Evolutionary conservation across 208 protist genomes (phyloP).

Genomic region (Acanthamoeba quina): DNA sequence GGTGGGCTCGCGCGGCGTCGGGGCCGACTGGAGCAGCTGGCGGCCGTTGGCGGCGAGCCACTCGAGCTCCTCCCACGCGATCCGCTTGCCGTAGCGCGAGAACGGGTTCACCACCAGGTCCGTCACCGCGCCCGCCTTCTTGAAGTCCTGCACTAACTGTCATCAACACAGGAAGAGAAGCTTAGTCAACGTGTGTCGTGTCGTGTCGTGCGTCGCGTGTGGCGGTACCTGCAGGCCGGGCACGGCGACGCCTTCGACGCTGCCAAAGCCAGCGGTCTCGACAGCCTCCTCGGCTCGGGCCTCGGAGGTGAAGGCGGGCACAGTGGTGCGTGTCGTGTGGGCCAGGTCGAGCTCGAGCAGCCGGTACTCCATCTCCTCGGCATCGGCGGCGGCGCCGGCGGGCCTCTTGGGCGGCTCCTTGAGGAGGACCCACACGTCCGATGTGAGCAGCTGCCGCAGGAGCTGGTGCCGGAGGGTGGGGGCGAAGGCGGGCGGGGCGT

Average conservation of each 20-base stretch:
- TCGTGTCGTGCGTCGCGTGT: background rate
- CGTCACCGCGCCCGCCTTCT: background rate
- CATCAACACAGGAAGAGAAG: background rate
- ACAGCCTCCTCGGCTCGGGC: constrained; percentile 45
- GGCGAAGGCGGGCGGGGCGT: background rate
- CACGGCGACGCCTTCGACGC: background rate
- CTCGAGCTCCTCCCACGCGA: constrained; percentile 33
- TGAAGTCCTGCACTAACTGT: constrained; percentile 48
- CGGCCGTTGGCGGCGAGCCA: constrained; percentile 42
- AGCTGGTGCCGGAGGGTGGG: background rate
- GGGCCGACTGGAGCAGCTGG: background rate
- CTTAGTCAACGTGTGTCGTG: background rate
- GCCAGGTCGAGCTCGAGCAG: constrained; percentile 46
- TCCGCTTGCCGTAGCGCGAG: constrained; percentile 58
- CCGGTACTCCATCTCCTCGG: background rate
- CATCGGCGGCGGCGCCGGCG: background rate
- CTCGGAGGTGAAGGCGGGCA: constrained; percentile 14
- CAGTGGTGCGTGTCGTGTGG: background rate
- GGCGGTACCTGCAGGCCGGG: background rate
- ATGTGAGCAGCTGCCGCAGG: constrained; percentile 1
- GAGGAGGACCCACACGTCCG: background rate
- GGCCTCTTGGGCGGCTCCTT: background rate
- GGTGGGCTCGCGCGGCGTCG: background rate
- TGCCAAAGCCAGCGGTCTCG: background rate
- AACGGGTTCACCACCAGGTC: constrained; percentile 36